Base-by-base conservation (phyloP, 495 filamentous ascomycete genomes). In the Penicillium robsamsonii region DNA sequence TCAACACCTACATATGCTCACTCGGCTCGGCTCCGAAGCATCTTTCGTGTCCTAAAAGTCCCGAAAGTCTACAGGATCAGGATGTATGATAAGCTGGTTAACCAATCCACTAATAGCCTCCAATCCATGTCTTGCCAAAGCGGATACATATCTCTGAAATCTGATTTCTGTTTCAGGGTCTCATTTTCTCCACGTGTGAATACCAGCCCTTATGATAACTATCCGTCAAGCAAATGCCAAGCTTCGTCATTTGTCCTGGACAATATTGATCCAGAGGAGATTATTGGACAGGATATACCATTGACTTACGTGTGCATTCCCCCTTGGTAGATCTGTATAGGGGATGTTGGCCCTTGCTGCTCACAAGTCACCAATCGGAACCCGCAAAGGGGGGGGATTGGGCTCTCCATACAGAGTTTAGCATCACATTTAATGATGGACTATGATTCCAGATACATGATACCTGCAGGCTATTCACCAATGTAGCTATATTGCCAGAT, bases 141-240 rank as follows among this genome's bases (percentile, higher is more conserved):
- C 42, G 31, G 37, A 46, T 17, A 43, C 41, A 27, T 15, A 46
- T 47, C 9, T 51, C 50, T 40, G 41, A 38, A 54, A 45, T 30
- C 15, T 4, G 29, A 4, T 11, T 37, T 11, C 8, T 22, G 44
- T 20, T 22, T 22, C 45, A 49, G n/a, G 22, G 53, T 24, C 31
- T 40, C 35, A 24, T 17, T 25, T 29, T 15, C 44, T 25, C 53
- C 53, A 49, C 44, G 53, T 49, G 45, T 17, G 24, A 15, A 11
- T 22, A 49, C 40, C 17, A 13, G 11, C 25, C 15, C 43, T 37
- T 54, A n/a, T 40, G 38, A 41, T 45, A 37, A 20, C 20, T 15
- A 35, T 55, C 18, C 29, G 48, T 58, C 51, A 64, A 55, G 46
- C 35, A 53, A 62, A 58, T 55, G 55, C 55, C 55, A 61, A 64